Percentiles rank a stretch among this genome's conserved stretches.
Conservation (phyloP, 1,284 basidiomycete genomes). For the Salmacisia buchloeana region DNA sequence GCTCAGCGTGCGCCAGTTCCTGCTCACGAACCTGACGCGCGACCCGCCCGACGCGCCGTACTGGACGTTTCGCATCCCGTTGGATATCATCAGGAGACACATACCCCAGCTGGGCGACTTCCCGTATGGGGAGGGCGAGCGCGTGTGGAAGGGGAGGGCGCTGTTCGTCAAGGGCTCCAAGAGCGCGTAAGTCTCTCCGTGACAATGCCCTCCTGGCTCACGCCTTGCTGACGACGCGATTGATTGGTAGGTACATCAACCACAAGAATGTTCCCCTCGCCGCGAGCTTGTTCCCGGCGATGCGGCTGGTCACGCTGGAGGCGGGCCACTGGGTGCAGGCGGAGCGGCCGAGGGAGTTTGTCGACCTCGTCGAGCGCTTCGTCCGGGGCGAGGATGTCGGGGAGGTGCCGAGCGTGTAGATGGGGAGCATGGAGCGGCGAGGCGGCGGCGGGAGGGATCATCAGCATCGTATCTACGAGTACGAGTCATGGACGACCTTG, state of each 20-base stretch:
- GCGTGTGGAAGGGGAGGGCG: slow-evolving; percentile 61
- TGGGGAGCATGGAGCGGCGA: too few relatives aligned
- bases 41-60: slow-evolving; percentile 41
- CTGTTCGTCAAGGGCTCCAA: slow-evolving; percentile 69
- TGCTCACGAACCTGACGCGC: slow-evolving; percentile 70
- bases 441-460: too few relatives aligned
- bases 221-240: not conserved
- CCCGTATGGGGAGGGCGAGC: slow-evolving; percentile 58
- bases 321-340: slow-evolving; percentile 53
- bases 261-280: slow-evolving; percentile 59
- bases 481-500: too few relatives aligned
- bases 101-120: slow-evolving; percentile 69
- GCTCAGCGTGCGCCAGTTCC: slow-evolving; percentile 65
- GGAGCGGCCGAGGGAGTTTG: slow-evolving; percentile 51
- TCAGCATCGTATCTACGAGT: too few relatives aligned
- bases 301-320: slow-evolving; percentile 50
- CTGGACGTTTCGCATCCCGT: slow-evolving; percentile 66
- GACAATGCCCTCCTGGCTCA: not conserved
- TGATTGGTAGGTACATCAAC: slow-evolving; percentile 63
- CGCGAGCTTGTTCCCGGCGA: slow-evolving; percentile 65
- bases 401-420: not conserved
- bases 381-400: not conserved
- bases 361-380: slow-evolving; percentile 46
- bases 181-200: slow-evolving; percentile 57
- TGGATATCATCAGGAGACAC: slow-evolving; percentile 62